Base-by-base conservation (phyloP, 2,329 filamentous ascomycete genomes). In the Biscogniauxia mediterranea region DNA sequence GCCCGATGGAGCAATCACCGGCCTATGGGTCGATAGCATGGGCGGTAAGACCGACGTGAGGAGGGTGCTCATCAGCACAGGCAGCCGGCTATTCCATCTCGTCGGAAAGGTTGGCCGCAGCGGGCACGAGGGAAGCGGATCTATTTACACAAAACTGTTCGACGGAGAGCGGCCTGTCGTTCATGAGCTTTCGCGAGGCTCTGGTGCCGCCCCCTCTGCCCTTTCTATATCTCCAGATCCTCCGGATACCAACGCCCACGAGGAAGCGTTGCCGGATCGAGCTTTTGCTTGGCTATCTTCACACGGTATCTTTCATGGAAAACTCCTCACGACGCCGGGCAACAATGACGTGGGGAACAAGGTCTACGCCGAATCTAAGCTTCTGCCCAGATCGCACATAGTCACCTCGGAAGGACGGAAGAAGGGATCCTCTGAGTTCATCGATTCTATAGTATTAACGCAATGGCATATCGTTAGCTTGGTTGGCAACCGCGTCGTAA, bases 381-480 rank as follows among this genome's bases (percentile, higher is more conserved):
- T 96, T 78, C 78, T 97, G 57, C 80, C 90, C 17, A 87, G 86
- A 70, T 85, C 91, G 1, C 87, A 92, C 61, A 84, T 98, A 51
- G 86, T 91, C 1, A 83, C 86, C 2, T 82, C 86, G 0, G 88
- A 93, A 63, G 84, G 85, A 63, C 89, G 89, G 23, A 85, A 83
- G 64, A 89, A 86, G 63, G 76, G 88, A 42, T 82, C 86, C 0
- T 84, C 90, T 57, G 92, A 96, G 62, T 83, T 86, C 1, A 88
- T 97, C 49, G 87, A 89, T 50, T 91, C 91, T 0, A 89, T 97
- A 74, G 88, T 90, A 0, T 79, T 99, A 65, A 96, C 93, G 5
- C 93, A 97, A 71, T 99, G 95, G 90, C 95, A 99, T 74, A 88
- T 97, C 55, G 77, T 99, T 21, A 87, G 89, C 65, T 81, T 99